Base-by-base conservation (phyloP, 352 stramenopile genomes). In the Phytophthora crassamura region DNA sequence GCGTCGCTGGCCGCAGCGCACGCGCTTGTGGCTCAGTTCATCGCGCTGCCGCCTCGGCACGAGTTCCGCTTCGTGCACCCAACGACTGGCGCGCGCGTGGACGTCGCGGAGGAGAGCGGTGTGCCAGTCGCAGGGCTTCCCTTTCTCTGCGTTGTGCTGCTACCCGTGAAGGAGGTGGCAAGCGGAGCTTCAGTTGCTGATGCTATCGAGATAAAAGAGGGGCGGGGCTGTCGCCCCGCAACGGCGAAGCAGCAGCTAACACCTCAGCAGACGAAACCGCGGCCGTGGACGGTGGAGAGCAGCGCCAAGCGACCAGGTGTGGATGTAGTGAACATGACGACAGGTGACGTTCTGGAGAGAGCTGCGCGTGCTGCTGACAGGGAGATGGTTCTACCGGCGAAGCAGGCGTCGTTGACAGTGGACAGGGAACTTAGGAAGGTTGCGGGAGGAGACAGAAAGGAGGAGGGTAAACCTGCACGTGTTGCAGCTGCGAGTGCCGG, bases 41-140 rank as follows among this genome's bases (percentile, higher is more conserved):
- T 69, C 15, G 22, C 34, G n/a, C 40, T 69, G 20, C 62, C 54
- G 7, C 14, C 62, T 8, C 43, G 47, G 18, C 54, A 54, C 8
- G 46, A 59, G n/a, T 69, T 65, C 14, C 36, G 11, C 9, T 69
- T 69, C 47, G 46, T 64, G 9, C 39, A 70, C 47, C 62, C 54
- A 38, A 70, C 32, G 46, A 70, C 62, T 34, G 41, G 49, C 36
- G 35, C 54, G 7, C 30, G 5, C 4, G 61, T 69, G 30, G 45
- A 43, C 8, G 25, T 15, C 3, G 32, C 28, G 16, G 20, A 60
- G 10, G 62, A 70, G 45, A 56, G 32, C 6, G 30, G 35, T 7
- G 25, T 70, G 7, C 20, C 6, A 7, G 45, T 34, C 34, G 35
- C 39, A 3, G 25, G 50, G 7, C 32, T 55, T 8, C 40, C 47